Evolutionary conservation across 163 green algal species (phyloP).

Genomic region (Trebouxiophyceae sp.): DNA sequence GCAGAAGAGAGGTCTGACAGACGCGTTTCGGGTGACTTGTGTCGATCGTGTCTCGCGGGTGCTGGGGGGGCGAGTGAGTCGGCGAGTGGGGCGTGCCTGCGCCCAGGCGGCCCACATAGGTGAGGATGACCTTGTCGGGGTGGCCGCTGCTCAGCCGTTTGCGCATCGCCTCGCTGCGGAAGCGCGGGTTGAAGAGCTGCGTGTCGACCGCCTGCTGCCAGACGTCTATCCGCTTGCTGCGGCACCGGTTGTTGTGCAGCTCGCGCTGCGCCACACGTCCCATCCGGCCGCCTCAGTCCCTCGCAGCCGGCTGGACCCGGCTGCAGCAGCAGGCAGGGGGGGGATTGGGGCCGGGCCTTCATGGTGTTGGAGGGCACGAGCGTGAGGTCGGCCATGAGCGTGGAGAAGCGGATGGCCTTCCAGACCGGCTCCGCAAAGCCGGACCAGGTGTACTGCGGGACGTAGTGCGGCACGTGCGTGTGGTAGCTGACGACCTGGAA

Average conservation of each 20-base stretch:
- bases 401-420: slow-evolving; percentile 84
- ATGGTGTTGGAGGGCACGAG: slow-evolving; percentile 68
- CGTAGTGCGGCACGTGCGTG: slow-evolving; percentile 97
- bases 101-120: slow-evolving; percentile 91
- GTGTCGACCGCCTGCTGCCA: slow-evolving; percentile 88
- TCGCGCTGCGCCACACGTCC: slow-evolving; percentile 21
- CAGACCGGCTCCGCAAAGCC: slow-evolving; percentile 84
- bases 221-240: slow-evolving; percentile 59
- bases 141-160: slow-evolving; percentile 58
- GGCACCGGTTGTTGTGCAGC: slow-evolving; percentile 42
- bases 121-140: slow-evolving; percentile 67
- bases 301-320: not conserved
- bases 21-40: too few species aligned
- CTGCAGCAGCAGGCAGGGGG: not conserved
- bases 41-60: too few species aligned
- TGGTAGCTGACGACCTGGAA: slow-evolving; percentile 79
- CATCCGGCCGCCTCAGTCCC: not conserved
- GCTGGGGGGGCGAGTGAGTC: too few species aligned
- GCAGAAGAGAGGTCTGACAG: too few species aligned
- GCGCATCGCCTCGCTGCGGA: slow-evolving; percentile 56
- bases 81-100: slow-evolving; percentile 21
- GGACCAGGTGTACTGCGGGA: slow-evolving; percentile 82
- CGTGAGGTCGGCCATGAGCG: slow-evolving; percentile 71
- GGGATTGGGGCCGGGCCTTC: slow-evolving; percentile 10
- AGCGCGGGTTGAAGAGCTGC: slow-evolving; percentile 80